Base-by-base conservation (phyloP, 208 protist genomes). In the Leishmania lainsoni region DNA sequence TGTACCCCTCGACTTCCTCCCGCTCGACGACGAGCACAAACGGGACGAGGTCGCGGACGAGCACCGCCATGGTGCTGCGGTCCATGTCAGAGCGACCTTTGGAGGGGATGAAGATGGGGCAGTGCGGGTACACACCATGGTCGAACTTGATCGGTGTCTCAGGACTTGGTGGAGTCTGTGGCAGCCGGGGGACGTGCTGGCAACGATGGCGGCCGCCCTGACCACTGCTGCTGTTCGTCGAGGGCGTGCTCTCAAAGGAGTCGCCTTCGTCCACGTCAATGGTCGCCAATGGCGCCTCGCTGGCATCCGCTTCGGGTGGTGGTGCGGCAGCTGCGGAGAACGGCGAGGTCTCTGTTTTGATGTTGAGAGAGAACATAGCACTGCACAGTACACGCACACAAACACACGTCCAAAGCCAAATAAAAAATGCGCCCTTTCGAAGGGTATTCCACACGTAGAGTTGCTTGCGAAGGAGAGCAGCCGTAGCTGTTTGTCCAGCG, bases 91-190 rank as follows among this genome's bases (percentile, higher is more conserved):
- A 76, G 29, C 95, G 91, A 5, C 89, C 92, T n/a, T 93, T 96
- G 29, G 92, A 93, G 14, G 88, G 95, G 17, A 98, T 89, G 83
- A 91, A 98, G 48, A 98, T 89, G 5, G 92, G 92, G 83, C 92
- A 95, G 79, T 94, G 91, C 16, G 91, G 91, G 71, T 93, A 93
- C 52, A 81, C 45, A 0, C 42, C 79, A 32, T 77, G 52, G 72
- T 89, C 81, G 29, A 54, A 45, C 49, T 73, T 16, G 5, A 78
- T 45, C 35, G 78, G 79, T 5, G 48, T 42, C 45, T 83, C 79
- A 6, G 68, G 56, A 48, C 42, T 51, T 26, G 48, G 75, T 3
- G 79, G 75, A 12, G 79, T 80, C 49, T 56, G 73, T 42, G 65
- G 42, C 45, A 20, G 48, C 52, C 6, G 29, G 10, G 74, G 32